Conservation (phyloP, 768 basidiomycete species). For the Podaxis mareebaensis region DNA sequence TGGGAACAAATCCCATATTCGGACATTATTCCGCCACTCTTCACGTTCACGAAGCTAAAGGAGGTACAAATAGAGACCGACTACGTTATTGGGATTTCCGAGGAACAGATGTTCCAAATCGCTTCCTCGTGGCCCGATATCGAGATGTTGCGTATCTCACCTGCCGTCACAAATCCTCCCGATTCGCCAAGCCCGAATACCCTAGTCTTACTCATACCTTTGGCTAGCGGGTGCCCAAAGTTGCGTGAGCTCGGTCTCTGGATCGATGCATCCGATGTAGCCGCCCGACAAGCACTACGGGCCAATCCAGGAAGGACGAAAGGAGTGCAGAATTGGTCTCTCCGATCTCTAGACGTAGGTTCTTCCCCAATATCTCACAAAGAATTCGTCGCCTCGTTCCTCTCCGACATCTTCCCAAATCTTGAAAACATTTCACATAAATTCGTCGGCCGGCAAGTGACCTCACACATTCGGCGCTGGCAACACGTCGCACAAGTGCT, state of each 20-base stretch:
- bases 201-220: neutral
- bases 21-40: neutral
- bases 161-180: neutral
- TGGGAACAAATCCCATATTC: neutral
- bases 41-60: neutral
- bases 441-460: neutral
- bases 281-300: neutral
- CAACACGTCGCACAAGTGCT: neutral
- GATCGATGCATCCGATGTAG: neutral
- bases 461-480: neutral
- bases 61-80: neutral
- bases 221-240: neutral
- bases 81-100: neutral
- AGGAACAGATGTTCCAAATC: neutral
- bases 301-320: neutral
- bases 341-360: neutral
- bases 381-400: constrained; percentile 1
- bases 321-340: neutral
- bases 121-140: neutral
- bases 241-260: neutral
- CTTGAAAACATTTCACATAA: neutral
- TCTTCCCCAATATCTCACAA: neutral
- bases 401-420: neutral
- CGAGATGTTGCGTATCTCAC: neutral
- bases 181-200: no score